Evolutionary conservation across 805 yeast genomes (phyloP).

Genomic region (Nakazawaea ambrosiae): DNA sequence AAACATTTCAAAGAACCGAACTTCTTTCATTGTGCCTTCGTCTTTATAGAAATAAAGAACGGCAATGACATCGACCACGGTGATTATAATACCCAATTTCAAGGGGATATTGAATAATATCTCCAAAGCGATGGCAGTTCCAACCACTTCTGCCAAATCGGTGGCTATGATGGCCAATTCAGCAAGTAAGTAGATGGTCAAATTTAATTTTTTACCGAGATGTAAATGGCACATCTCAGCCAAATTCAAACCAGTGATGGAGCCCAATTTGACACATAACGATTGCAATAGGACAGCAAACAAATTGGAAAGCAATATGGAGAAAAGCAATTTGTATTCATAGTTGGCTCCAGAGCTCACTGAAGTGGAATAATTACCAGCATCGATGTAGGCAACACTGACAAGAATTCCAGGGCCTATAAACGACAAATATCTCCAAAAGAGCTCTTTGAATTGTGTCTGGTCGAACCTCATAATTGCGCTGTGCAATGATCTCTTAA

Average conservation of each 20-base stretch:
- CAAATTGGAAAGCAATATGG: slow-evolving; percentile 71
- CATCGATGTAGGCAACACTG: slow-evolving; percentile 93
- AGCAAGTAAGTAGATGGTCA: slow-evolving; percentile 65
- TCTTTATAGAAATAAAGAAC: slow-evolving; percentile 87
- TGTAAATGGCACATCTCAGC: slow-evolving; percentile 83
- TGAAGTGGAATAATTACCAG: slow-evolving; percentile 94
- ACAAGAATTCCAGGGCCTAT: slow-evolving; percentile 98
- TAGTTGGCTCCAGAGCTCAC: slow-evolving; percentile 91
- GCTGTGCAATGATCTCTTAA: too few relatives aligned
- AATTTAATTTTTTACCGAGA: slow-evolving; percentile 54
- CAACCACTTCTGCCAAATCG: slow-evolving; percentile 94
- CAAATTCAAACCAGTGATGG: slow-evolving; percentile 88
- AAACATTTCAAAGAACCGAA: slow-evolving; percentile 74
- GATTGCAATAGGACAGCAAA: slow-evolving; percentile 85
- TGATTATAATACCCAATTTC: slow-evolving; percentile 74
- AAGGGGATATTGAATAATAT: slow-evolving; percentile 77
- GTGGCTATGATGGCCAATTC: slow-evolving; percentile 93
- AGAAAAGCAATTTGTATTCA: slow-evolving; percentile 70
- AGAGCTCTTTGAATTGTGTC: neutral
- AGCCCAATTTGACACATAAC: slow-evolving; percentile 81
- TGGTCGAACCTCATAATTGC: neutral
- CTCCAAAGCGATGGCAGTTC: slow-evolving; percentile 92
- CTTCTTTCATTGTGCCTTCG: slow-evolving; percentile 67
- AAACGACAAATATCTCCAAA: slow-evolving; percentile 11
- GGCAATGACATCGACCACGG: slow-evolving; percentile 79